Conservation (phyloP, 768 basidiomycete genomes). For the Suillus clintonianus region DNA sequence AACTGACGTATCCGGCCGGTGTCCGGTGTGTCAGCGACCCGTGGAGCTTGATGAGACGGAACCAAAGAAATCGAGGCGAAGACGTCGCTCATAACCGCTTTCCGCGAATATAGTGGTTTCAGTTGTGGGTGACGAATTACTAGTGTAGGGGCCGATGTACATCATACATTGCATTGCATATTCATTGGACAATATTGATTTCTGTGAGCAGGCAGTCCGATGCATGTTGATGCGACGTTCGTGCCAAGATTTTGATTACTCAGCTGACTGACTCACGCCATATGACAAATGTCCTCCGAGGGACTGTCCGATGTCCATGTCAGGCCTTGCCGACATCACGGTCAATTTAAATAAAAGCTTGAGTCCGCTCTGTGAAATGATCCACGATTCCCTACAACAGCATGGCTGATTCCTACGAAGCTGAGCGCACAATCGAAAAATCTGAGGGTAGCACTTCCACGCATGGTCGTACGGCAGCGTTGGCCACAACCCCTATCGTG, state of each 20-base stretch:
- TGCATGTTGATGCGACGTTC: background rate
- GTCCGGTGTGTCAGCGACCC: constrained; percentile 81
- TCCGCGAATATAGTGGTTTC: background rate
- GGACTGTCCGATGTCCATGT: background rate
- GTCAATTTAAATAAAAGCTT: too few species aligned
- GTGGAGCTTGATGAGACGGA: constrained; percentile 52
- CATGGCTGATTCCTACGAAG: background rate
- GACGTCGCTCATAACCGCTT: constrained; percentile 19
- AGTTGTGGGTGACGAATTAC: background rate
- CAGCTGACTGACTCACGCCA: background rate
- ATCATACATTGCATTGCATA: constrained; percentile 11
- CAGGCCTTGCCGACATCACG: background rate
- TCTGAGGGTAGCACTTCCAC: background rate
- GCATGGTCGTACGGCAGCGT: background rate
- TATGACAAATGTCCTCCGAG: background rate
- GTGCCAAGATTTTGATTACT: background rate
- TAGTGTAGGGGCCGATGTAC: constrained; percentile 5
- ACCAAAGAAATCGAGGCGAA: constrained; percentile 33
- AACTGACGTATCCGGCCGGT: constrained; percentile 79
- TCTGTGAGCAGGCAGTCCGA: background rate
- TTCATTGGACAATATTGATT: constrained; percentile 15
- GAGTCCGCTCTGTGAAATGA: background rate
- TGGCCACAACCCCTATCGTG: constrained; percentile 12
- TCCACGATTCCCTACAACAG: background rate
- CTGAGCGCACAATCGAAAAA: too few species aligned